Base-by-base conservation (phyloP, 2,329 filamentous ascomycete species). In the Penicillium sp. region DNA sequence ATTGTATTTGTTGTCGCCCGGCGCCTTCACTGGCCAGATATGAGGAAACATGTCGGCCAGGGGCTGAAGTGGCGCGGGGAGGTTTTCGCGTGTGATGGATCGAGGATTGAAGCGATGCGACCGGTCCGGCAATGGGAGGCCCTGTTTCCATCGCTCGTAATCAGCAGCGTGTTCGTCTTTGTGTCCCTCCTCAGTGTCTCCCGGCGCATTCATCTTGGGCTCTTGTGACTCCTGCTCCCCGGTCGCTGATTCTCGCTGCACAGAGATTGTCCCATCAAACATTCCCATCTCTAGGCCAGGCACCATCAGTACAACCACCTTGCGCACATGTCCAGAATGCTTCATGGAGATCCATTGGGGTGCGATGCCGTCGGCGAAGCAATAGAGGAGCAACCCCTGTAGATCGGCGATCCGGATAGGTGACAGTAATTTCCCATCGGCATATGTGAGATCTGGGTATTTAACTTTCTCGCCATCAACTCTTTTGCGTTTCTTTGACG, bases 231-330 rank as follows among this genome's bases (percentile, higher is more conserved):
- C 24, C 5, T 53, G 49, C 24, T 42, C 24, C 13, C 38, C 48
- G 9, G 53, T 50, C n/a, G 17, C 21, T 4, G 52, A 12, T 15
- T 49, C 48, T 21, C 71, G 64, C 38, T 75, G 73, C 29, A 66
- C 53, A 24, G 68, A 57, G 31, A 80, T 69, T 3, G 69, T 72
- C 32, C 80, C 77, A 66, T 85, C 81, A 71, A 97, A 95, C 86
- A 97, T 93, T 54, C 82, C 85, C 61, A 88, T 80, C 64, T 97
- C 91, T 22, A 98, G 72, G 0, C 93, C 93, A 10, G 93, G 93
- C 10, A 96, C 83, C 86, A 96, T 91, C 57, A 98, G 73, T 35
- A 87, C 80, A 28, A 97, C 90, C 28, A 94, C 85, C 70, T 93
- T 94, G 49, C 72, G 71, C 35, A 84, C 75, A 52, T 74, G 71